phyloP scores from a whole-genome alignment of 2,329 filamentous ascomycete genomes.

The Septoria petroselini region DNA sequence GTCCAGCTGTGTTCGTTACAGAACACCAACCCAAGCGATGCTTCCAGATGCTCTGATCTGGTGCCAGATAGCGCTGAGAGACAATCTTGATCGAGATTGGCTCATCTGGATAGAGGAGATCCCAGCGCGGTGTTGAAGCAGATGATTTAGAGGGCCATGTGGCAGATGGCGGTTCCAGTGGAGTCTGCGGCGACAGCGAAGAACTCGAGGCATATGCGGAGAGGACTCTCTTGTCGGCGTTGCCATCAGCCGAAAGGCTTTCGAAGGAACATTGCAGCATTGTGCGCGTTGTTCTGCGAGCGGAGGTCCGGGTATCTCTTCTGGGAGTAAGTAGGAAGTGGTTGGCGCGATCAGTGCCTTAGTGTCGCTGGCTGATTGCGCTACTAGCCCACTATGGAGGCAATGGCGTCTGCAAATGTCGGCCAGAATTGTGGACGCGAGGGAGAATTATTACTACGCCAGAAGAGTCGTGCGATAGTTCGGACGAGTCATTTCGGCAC shows the following conservation, averaged over 20 bases:
- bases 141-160: slow-evolving; percentile 8
- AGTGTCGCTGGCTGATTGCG: not conserved
- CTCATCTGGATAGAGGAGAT: slow-evolving; percentile 7
- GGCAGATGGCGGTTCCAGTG: not conserved
- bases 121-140: slow-evolving; percentile 9
- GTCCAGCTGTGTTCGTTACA: slow-evolving; percentile 12
- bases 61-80: slow-evolving; percentile 9
- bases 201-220: slow-evolving; percentile 6
- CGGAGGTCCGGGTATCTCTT: not conserved
- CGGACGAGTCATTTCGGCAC: slow-evolving; percentile 6
- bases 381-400: not conserved
- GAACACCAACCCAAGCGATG: slow-evolving; percentile 9
- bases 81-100: slow-evolving; percentile 14
- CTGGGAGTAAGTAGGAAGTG: slow-evolving; percentile 3
- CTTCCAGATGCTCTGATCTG: slow-evolving; percentile 1
- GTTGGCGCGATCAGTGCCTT: not conserved
- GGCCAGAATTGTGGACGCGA: slow-evolving; percentile 8
- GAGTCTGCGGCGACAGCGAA: not conserved
- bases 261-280: slow-evolving; percentile 7
- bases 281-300: not conserved
- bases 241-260: not conserved
- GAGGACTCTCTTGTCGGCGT: not conserved
- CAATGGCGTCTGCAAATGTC: slow-evolving; percentile 5
- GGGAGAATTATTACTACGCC: slow-evolving; percentile 7
- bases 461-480: slow-evolving; percentile 2